Evolutionary conservation across 2,329 filamentous ascomycete genomes (phyloP).

Genomic region (Aspergillus aculeatinus): DNA sequence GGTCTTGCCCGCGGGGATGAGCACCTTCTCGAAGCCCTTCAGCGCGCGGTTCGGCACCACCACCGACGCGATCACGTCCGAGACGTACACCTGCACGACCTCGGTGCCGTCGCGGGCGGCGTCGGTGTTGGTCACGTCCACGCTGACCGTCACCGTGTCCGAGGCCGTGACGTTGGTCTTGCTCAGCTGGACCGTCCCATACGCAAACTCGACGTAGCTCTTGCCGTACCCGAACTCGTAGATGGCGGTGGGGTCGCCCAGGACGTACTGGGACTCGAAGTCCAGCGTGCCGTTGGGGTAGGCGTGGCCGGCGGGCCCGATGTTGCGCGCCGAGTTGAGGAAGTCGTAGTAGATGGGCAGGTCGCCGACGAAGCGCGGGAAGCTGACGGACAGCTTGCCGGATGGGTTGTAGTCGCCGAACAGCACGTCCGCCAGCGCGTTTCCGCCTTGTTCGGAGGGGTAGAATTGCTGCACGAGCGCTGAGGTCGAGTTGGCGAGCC

Average conservation of each 20-base stretch:
- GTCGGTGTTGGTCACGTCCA: slow-evolving; percentile 61
- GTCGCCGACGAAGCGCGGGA: slow-evolving; percentile 66
- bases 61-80: slow-evolving; percentile 61
- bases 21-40: slow-evolving; percentile 67
- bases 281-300: slow-evolving; percentile 60
- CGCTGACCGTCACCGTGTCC: slow-evolving; percentile 58
- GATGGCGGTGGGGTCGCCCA: slow-evolving; percentile 58
- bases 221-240: slow-evolving; percentile 68
- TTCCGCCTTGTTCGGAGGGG: slow-evolving; percentile 66
- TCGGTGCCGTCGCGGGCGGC: slow-evolving; percentile 59
- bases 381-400: slow-evolving; percentile 65
- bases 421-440: slow-evolving; percentile 65
- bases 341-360: slow-evolving; percentile 72
- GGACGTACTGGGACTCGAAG: slow-evolving; percentile 66
- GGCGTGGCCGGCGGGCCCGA: slow-evolving; percentile 53
- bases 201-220: slow-evolving; percentile 64
- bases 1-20: slow-evolving; percentile 60
- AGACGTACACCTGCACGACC: slow-evolving; percentile 68
- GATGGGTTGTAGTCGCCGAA: slow-evolving; percentile 66
- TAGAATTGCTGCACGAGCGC: slow-evolving; percentile 75
- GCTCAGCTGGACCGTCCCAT: slow-evolving; percentile 37
- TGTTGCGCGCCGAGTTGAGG: slow-evolving; percentile 62
- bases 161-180: slow-evolving; percentile 50
- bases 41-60: slow-evolving; percentile 65
- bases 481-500: slow-evolving; percentile 65